Evolutionary conservation across 345 rosid genomes (phyloP), one percentile per base, ranked within the genome.

Genomic region (Camelina neglecta): DNA sequence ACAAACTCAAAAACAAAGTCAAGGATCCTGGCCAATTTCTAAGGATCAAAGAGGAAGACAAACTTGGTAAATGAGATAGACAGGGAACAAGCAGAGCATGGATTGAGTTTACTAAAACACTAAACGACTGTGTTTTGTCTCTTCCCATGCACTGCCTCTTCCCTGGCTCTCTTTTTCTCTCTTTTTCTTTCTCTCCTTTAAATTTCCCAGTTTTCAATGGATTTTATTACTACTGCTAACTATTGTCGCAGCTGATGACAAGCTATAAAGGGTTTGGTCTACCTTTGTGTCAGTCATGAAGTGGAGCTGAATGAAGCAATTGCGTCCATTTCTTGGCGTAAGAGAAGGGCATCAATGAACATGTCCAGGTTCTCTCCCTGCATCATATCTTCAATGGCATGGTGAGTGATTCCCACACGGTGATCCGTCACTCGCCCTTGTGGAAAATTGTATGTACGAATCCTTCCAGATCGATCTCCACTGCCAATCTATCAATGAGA

Each of bases 81-180:
- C 84, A 51, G 93, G 89, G 90, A 86, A 84, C 75, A 82, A 85
- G 82, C 88, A 83, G 90, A 83, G 93, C 92, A 86, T 81, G 89
- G 88, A 86, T 85, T 77, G 83, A 85, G 73, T 77, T 76, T 71
- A 55, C 79, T 65, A 74, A 69, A 85, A 78, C 81, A 77, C 58
- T 81, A 75, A 74, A 60, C 67, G 59, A 45, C 45, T 33, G 75
- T 87, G 88, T 83, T 85, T 79, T 76, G 81, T 80, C 82, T 83
- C 88, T 75, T 59, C 83, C 89, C 93, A 76, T 92, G 97, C 95
- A 89, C 97, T 92, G 97, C 95, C 97, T 92, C 97, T 92, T 92
- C 97, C 90, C 93, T 91, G 93, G 97, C 92, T 88, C 85, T 82
- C 83, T 55, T 65, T 29, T 53, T 76, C 72, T 75, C 66, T 71